Percentiles rank a stretch among this genome's conserved stretches.
These are phyloP conservation scores for Rosa hybrid DNA, from an alignment of 331 rosid genomes.

Conservation along the genomic window DNA sequence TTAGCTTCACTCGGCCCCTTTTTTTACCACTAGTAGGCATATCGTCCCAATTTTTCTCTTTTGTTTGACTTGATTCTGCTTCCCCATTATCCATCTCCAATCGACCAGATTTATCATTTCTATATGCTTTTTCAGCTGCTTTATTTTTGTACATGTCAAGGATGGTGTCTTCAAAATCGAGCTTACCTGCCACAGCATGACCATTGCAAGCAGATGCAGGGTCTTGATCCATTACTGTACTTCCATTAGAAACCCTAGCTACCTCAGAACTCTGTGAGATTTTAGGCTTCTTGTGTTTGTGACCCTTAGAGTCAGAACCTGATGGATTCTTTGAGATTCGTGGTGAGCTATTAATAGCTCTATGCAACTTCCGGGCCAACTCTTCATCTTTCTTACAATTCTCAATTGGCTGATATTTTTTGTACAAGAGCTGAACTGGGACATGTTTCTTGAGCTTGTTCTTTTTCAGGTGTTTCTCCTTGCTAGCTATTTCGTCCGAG, in stretches of 20 bases:
- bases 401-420: slow-evolving; percentile 75
- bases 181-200: slow-evolving; percentile 47
- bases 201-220: slow-evolving; percentile 57
- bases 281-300: slow-evolving; percentile 67
- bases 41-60: slow-evolving; percentile 56
- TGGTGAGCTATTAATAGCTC: slow-evolving; percentile 92
- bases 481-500: slow-evolving; percentile 56
- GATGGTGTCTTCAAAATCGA: slow-evolving; percentile 51
- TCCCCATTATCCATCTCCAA: slow-evolving; percentile 53
- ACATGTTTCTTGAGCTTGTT: slow-evolving; percentile 88
- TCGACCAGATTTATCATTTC: slow-evolving; percentile 47
- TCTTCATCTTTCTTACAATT: slow-evolving; percentile 85
- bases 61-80: slow-evolving; percentile 69
- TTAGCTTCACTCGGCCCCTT: slow-evolving; percentile 93
- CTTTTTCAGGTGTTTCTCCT: slow-evolving; percentile 66
- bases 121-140: slow-evolving; percentile 47
- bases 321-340: slow-evolving; percentile 77
- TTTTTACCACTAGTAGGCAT: slow-evolving; percentile 57
- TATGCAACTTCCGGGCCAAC: slow-evolving; percentile 82
- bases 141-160: slow-evolving; percentile 58
- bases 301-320: slow-evolving; percentile 60
- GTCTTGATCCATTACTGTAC: slow-evolving; percentile 43
- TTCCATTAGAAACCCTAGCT: slow-evolving; percentile 50
- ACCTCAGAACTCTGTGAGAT: slow-evolving; percentile 52
- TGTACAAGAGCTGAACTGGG: slow-evolving; percentile 93